Conservation (phyloP, 2,329 filamentous ascomycete genomes). For the Colletotrichum eremochloae region DNA sequence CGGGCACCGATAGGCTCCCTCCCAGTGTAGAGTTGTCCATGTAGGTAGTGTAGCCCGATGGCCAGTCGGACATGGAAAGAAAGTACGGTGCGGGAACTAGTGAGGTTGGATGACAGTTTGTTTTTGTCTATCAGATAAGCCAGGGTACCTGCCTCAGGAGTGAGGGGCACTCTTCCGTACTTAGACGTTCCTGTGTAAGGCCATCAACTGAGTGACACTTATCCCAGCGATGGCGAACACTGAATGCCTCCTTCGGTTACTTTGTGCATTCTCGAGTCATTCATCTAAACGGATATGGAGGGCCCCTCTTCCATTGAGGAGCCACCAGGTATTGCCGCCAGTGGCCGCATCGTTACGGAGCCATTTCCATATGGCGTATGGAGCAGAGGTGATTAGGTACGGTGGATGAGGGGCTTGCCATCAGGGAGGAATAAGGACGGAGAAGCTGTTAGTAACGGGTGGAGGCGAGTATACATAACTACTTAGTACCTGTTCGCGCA, state of each 20-base stretch:
- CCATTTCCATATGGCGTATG: background rate
- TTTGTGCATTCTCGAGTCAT: background rate
- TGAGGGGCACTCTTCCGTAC: background rate
- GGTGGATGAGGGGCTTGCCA: conserved; percentile 1
- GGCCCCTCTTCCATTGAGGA: background rate
- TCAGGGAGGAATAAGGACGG: background rate
- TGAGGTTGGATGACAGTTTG: conserved; percentile 20
- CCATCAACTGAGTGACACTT: background rate
- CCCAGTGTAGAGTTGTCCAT: conserved; percentile 26
- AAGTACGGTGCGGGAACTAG: background rate
- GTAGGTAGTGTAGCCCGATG: background rate
- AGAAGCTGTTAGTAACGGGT: background rate
- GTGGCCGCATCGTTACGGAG: background rate
- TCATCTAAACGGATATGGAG: background rate
- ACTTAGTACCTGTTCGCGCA: background rate
- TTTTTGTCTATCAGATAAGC: background rate
- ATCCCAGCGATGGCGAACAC: background rate
- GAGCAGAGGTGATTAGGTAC: background rate
- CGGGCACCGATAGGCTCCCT: conserved; percentile 36
- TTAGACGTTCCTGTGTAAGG: background rate
- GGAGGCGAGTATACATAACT: background rate
- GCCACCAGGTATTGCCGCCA: background rate
- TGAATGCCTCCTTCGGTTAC: background rate
- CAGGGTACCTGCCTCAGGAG: conserved; percentile 18
- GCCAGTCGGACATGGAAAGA: conserved; percentile 9